phyloP scores from a whole-genome alignment of 805 yeast genomes.

The Metschnikowia kunwiensis region DNA sequence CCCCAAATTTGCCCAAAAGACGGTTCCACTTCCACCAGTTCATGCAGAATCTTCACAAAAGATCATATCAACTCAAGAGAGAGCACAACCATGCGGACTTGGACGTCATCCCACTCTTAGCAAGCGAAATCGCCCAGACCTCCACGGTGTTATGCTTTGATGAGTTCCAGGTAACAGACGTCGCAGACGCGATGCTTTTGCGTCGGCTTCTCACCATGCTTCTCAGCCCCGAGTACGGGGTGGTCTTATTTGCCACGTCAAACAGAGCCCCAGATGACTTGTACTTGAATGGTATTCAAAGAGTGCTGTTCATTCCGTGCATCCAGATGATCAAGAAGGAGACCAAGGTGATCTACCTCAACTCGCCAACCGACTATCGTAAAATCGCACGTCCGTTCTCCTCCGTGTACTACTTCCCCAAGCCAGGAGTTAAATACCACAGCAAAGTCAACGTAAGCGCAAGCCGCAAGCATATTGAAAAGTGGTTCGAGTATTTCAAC shows the following conservation, averaged over 20 bases:
- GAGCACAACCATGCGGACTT: constrained; percentile 56
- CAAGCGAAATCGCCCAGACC: constrained; percentile 74
- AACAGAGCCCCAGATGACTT: constrained; percentile 93
- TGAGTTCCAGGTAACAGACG: constrained; percentile 97
- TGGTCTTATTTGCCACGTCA: constrained; percentile 87
- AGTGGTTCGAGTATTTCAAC: constrained; percentile 79
- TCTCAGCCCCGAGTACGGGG: constrained; percentile 74
- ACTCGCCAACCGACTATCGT: constrained; percentile 93
- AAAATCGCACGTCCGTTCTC: constrained; percentile 81
- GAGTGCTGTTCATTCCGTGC: constrained; percentile 90
- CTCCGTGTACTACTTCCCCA: constrained; percentile 73
- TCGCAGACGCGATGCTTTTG: constrained; percentile 96
- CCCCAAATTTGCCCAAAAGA: constrained; percentile 68
- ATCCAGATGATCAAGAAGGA: constrained; percentile 71
- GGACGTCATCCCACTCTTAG: constrained; percentile 81
- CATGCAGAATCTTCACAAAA: constrained; percentile 89
- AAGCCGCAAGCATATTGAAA: constrained; percentile 59
- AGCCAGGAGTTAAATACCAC: constrained; percentile 53
- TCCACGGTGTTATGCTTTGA: constrained; percentile 88
- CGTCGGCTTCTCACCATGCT: constrained; percentile 68
- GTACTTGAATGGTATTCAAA: constrained; percentile 90
- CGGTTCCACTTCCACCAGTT: constrained; percentile 95
- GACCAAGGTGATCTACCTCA: constrained; percentile 73
- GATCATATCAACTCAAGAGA: constrained; percentile 70
- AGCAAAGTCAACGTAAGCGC: constrained; percentile 49